Percentiles rank a stretch among this genome's conserved stretches.
phyloP scores from a whole-genome alignment of 257 asterid species.

The Orobanche coerulescens region DNA sequence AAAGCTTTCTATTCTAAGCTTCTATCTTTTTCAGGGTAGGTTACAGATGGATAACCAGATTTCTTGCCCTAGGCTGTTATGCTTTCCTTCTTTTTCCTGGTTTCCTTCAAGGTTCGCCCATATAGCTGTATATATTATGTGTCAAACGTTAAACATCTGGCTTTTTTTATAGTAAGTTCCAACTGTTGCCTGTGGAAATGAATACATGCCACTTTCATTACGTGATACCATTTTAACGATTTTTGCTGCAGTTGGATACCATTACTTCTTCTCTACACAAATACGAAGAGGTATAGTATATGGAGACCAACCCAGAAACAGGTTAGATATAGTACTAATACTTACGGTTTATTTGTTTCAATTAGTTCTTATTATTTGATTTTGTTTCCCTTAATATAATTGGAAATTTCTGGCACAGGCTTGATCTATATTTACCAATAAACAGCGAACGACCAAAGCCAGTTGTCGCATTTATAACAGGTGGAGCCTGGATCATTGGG shows the following conservation, averaged over 20 bases:
- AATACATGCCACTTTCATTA: not conserved
- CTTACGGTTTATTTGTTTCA: not conserved
- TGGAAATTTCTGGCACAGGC: conserved; percentile 38
- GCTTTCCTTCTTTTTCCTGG: conserved; percentile 80
- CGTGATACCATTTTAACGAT: conserved; percentile 2
- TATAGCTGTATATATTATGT: conserved; percentile 3
- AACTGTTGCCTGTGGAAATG: conserved; percentile 5
- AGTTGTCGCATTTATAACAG: conserved; percentile 92
- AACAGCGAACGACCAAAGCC: conserved; percentile 68
- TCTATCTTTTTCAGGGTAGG: conserved; percentile 76
- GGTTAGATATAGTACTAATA: conserved; percentile 31
- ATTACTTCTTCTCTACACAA: conserved; percentile 67
- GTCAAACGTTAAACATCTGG: not conserved
- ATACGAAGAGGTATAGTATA: conserved; percentile 75
- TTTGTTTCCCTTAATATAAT: not conserved
- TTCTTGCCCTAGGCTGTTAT: conserved; percentile 91
- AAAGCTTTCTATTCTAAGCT: conserved; percentile 21
- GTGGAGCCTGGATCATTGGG: conserved; percentile 99
- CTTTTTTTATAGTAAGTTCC: not conserved
- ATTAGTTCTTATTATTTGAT: not conserved
- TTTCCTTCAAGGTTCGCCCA: conserved; percentile 71
- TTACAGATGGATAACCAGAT: conserved; percentile 74
- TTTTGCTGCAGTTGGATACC: conserved; percentile 73
- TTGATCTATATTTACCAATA: conserved; percentile 81
- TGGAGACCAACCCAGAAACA: conserved; percentile 92